Evolutionary conservation across 768 basidiomycete genomes (phyloP).

Genomic region (Tricholoma flavovirens): DNA sequence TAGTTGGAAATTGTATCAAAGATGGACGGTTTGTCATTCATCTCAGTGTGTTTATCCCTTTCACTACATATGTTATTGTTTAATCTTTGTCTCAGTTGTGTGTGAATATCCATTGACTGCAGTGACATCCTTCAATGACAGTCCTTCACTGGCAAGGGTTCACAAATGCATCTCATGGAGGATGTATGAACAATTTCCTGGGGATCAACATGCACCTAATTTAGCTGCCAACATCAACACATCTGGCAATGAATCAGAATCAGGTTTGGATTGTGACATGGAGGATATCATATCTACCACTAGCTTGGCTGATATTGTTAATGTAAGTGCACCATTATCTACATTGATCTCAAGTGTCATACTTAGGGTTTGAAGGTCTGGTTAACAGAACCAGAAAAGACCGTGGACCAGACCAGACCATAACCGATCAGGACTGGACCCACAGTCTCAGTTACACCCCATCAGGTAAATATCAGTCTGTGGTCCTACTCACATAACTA

Average conservation of each 20-base stretch:
- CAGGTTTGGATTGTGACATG: not conserved
- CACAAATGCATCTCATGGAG: not conserved
- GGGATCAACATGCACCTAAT: not conserved
- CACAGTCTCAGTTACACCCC: no score
- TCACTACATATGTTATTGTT: not conserved
- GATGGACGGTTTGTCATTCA: not conserved
- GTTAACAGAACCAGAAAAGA: no score
- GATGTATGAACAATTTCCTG: not conserved
- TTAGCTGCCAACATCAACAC: not conserved
- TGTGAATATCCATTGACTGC: not conserved
- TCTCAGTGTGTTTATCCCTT: not conserved
- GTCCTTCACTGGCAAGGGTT: not conserved
- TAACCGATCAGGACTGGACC: no score
- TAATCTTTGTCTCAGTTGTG: not conserved
- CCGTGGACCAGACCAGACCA: no score
- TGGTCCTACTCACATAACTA: no score
- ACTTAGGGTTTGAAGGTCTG: no score
- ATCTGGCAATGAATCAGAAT: not conserved
- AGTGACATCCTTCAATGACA: not conserved
- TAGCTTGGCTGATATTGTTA: not conserved
- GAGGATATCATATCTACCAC: not conserved
- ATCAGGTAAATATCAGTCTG: no score
- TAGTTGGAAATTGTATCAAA: not conserved
- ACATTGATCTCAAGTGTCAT: not conserved
- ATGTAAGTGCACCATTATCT: not conserved